These are phyloP conservation scores for Phytophthora hibernalis DNA, from an alignment of 352 stramenopile species.

Conservation along the genomic window DNA sequence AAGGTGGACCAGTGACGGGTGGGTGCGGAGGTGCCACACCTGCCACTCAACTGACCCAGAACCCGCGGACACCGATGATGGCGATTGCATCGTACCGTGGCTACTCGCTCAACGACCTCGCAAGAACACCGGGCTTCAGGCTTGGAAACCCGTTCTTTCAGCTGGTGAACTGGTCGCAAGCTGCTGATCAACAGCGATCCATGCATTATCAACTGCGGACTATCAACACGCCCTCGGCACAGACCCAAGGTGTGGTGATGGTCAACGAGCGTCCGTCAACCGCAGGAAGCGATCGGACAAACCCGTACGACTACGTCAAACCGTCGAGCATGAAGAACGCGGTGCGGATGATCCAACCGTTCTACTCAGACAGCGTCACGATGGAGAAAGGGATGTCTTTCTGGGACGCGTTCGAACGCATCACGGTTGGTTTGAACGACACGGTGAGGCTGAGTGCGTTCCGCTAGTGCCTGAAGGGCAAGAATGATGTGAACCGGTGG, in stretches of 20 bases:
- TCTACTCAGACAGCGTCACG: neutral
- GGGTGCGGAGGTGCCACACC: neutral
- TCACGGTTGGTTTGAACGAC: neutral
- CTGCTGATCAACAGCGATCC: neutral
- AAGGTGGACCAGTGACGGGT: neutral
- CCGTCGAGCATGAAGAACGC: conserved; percentile 2
- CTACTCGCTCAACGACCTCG: too few relatives aligned
- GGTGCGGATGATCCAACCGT: neutral
- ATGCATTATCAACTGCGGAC: neutral
- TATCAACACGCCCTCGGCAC: neutral
- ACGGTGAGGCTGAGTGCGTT: neutral
- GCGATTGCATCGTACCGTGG: neutral
- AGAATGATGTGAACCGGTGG: conserved; percentile 4
- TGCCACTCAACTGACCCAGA: neutral
- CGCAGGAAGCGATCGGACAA: neutral
- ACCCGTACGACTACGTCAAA: neutral
- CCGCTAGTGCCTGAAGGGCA: conserved; percentile 1
- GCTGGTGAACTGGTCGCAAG: neutral
- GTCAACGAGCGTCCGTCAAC: neutral
- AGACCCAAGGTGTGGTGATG: too few relatives aligned
- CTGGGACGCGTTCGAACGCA: neutral
- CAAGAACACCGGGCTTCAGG: neutral
- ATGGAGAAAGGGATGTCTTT: neutral
- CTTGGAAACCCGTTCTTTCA: neutral
- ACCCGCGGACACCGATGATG: neutral